Percentiles rank a stretch among this genome's conserved stretches.
Conservation (phyloP, 495 filamentous ascomycete genomes). For the Elasticomyces elasticus region DNA sequence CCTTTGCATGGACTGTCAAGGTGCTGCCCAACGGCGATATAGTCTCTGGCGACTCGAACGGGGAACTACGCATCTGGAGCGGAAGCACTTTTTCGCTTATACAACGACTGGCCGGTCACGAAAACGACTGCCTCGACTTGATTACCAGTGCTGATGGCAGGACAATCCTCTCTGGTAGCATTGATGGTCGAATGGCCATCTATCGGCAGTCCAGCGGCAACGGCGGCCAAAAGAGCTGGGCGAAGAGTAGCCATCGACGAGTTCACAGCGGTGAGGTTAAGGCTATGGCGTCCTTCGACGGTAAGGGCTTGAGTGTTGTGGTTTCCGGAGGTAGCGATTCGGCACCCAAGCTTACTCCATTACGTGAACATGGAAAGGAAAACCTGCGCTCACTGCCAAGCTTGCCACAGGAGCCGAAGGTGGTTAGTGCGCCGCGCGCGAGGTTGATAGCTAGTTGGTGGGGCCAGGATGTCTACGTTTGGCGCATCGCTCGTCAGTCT, state of each 20-base stretch:
- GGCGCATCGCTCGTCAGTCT: conserved; percentile 40
- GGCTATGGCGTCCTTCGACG: conserved; percentile 71
- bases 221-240: conserved; percentile 59
- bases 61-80: conserved; percentile 87
- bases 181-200: conserved; percentile 75
- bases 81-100: conserved; percentile 77
- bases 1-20: conserved; percentile 87
- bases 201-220: conserved; percentile 56
- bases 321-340: conserved; percentile 91
- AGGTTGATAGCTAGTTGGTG: conserved; percentile 85
- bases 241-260: conserved; percentile 67
- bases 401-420: conserved; percentile 63
- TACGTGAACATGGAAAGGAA: conserved; percentile 71
- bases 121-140: conserved; percentile 82
- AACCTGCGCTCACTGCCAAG: conserved; percentile 66
- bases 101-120: conserved; percentile 74
- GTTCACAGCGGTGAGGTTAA: conserved; percentile 92
- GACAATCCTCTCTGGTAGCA: conserved; percentile 80
- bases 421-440: conserved; percentile 58
- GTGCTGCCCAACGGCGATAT: conserved; percentile 78
- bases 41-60: conserved; percentile 88
- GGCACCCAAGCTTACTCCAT: conserved; percentile 65
- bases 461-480: conserved; percentile 79
- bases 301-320: conserved; percentile 64
- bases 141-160: conserved; percentile 69